Conservation (phyloP, 2,329 filamentous ascomycete species). For the Thielaviopsis euricoi region DNA sequence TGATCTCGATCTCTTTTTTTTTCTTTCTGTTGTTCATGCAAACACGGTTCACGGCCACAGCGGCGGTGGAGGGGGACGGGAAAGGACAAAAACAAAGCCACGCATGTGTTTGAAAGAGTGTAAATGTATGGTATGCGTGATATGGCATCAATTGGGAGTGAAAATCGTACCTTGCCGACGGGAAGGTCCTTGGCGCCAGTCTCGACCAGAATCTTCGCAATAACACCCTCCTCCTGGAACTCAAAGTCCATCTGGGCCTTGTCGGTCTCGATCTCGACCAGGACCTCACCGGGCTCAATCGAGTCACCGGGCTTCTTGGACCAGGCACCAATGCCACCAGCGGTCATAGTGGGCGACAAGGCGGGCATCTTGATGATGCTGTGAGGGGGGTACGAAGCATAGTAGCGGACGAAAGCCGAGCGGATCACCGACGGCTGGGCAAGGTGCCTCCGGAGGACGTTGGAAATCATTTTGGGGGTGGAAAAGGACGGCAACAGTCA, state of each 20-base stretch:
- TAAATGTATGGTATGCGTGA: too few relatives aligned
- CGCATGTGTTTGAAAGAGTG: too few relatives aligned
- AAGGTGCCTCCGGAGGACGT: conserved; percentile 11
- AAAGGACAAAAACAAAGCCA: not conserved
- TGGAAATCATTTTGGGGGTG: conserved; percentile 9
- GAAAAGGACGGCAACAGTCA: not conserved
- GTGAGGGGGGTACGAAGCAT: conserved; percentile 83
- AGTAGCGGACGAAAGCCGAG: conserved; percentile 40
- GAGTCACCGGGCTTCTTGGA: conserved; percentile 90
- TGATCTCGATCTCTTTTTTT: not conserved
- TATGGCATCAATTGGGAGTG: not conserved
- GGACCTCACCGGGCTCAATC: conserved; percentile 79
- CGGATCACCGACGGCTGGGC: conserved; percentile 21
- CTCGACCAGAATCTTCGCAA: conserved; percentile 88
- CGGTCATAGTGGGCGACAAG: conserved; percentile 91
- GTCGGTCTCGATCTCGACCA: conserved; percentile 98
- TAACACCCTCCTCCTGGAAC: conserved; percentile 92
- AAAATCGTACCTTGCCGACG: conserved; percentile 68
- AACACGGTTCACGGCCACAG: not conserved
- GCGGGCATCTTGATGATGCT: conserved; percentile 96
- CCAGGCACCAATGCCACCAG: conserved; percentile 92
- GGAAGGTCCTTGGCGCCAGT: conserved; percentile 85
- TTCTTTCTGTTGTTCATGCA: not conserved
- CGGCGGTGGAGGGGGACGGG: not conserved
- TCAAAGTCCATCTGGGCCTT: conserved; percentile 99